Percentiles rank a stretch among this genome's conserved stretches.
phyloP scores from a whole-genome alignment of 2,329 filamentous ascomycete species.

The Graphilbum ipis-grandicollis region DNA sequence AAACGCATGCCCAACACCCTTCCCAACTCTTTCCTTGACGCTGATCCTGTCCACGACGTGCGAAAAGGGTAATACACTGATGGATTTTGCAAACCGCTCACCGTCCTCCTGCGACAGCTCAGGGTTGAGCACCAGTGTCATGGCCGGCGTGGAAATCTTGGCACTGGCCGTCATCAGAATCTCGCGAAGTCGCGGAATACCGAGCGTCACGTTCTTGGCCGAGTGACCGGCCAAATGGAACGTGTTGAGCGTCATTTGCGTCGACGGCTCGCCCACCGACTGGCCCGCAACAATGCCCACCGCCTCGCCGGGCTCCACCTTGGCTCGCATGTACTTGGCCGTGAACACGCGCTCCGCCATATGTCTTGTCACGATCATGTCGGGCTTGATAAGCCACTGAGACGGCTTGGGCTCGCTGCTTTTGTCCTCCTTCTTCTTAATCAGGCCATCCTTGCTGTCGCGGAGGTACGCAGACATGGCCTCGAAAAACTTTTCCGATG shows the following conservation, averaged over 20 bases:
- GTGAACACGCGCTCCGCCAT: constrained; percentile 72
- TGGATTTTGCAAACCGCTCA: constrained; percentile 76
- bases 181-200: constrained; percentile 92
- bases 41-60: constrained; percentile 69
- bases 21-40: constrained; percentile 64
- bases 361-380: constrained; percentile 32
- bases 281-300: constrained; percentile 95
- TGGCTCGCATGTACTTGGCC: constrained; percentile 80
- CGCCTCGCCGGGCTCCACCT: constrained; percentile 89
- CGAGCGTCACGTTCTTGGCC: constrained; percentile 94
- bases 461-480: constrained; percentile 63
- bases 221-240: constrained; percentile 99
- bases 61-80: constrained; percentile 69
- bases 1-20: constrained; percentile 47
- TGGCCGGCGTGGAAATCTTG: constrained; percentile 75
- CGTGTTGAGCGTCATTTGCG: constrained; percentile 98
- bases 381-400: not conserved
- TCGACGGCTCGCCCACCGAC: constrained; percentile 91
- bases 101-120: constrained; percentile 52
- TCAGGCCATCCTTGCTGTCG: constrained; percentile 47
- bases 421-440: constrained; percentile 20
- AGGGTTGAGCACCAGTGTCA: constrained; percentile 65
- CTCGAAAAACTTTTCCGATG: constrained; percentile 71
- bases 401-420: not conserved
- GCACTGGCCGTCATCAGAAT: constrained; percentile 95